phyloP scores from a whole-genome alignment of 2,329 filamentous ascomycete genomes.

The Sporothrix variecibatus region DNA sequence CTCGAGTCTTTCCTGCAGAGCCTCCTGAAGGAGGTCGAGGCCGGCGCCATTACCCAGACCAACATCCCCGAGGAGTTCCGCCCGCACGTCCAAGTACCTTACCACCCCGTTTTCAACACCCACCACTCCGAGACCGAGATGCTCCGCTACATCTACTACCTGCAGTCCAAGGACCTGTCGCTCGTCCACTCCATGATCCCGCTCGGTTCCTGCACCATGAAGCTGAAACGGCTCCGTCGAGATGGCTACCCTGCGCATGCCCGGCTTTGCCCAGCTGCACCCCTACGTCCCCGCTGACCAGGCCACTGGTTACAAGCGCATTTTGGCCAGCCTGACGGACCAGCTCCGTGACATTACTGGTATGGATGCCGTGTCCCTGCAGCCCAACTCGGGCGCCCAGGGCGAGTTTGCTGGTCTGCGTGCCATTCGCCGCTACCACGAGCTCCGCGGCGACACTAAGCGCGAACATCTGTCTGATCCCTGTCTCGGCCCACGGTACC shows the following conservation, averaged over 20 bases:
- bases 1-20: conserved; percentile 40
- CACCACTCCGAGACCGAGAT: conserved; percentile 95
- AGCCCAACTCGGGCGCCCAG: conserved; percentile 95
- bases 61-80: conserved; percentile 61
- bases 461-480: conserved; percentile 94
- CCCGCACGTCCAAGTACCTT: conserved; percentile 72
- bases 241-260: conserved; percentile 83
- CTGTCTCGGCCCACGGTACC: conserved; percentile 91
- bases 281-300: conserved; percentile 70
- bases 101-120: conserved; percentile 91
- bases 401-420: conserved; percentile 91
- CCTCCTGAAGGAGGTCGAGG: conserved; percentile 40
- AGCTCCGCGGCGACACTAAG: conserved; percentile 66
- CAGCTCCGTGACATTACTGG: conserved; percentile 84
- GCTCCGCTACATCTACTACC: conserved; percentile 87
- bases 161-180: conserved; percentile 92
- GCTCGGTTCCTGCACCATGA: conserved; percentile 97
- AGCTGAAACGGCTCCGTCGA: conserved; percentile 91
- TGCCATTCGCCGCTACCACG: conserved; percentile 82
- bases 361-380: conserved; percentile 85
- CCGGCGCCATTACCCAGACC: conserved; percentile 30
- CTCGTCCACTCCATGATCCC: conserved; percentile 97
- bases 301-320: conserved; percentile 65
- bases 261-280: conserved; percentile 76
- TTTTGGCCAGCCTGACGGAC: conserved; percentile 71